Evolutionary conservation across 176 grass and related monocot genomes (phyloP), one percentile per base, ranked within the genome.

Genomic region (Cenchrus purpureus): DNA sequence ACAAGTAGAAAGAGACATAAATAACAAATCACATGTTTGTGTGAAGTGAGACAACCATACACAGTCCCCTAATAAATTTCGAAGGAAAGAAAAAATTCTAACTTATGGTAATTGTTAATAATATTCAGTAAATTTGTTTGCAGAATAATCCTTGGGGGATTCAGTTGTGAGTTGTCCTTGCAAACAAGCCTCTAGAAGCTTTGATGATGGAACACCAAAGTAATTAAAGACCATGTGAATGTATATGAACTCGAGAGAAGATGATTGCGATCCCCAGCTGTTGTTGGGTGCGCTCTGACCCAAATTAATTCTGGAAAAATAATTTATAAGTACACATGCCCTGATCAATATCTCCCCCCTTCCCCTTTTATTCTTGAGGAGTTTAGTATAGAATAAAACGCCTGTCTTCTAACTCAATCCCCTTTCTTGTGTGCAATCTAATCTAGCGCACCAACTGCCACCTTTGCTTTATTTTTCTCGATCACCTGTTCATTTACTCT

Each of bases 351-450:
- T 76, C 68, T 81, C 20, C 54, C 49, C 11, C 50, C 53, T 46
- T 46, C 45, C 45, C 8, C 64, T 88, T 88, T 59, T 76, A 68
- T 81, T 63, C 52, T 76, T 58, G 13, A 85, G 11, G 20, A 82
- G 19, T 86, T 86, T 56, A 51, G 1, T 51, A 12, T 51, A 51
- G 11, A 51, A 51, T 51, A 11, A 12, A 12, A 51, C 49, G 3
- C 10, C 10, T 51, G 49, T 48, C 69, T 87, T 84, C 49, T 51
- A n/a, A 61, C 44, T 11, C 29, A 60, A 86, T 83, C 50, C 58
- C 6, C 43, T 74, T 74, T 78, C 66, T 29, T 61, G 3, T 61
- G 60, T 83, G 84, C 84, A 86, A 90, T 90, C 79, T 90, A 90
- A 86, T 90, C 73, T 83, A 86, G 57, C 6, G 79, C 79, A 59